A percentile compares a stretch with the other conserved stretches of the same genome.
These are phyloP conservation scores for Anthracocystis setariae DNA, from an alignment of 1,284 basidiomycete genomes.

Conservation along the genomic window DNA sequence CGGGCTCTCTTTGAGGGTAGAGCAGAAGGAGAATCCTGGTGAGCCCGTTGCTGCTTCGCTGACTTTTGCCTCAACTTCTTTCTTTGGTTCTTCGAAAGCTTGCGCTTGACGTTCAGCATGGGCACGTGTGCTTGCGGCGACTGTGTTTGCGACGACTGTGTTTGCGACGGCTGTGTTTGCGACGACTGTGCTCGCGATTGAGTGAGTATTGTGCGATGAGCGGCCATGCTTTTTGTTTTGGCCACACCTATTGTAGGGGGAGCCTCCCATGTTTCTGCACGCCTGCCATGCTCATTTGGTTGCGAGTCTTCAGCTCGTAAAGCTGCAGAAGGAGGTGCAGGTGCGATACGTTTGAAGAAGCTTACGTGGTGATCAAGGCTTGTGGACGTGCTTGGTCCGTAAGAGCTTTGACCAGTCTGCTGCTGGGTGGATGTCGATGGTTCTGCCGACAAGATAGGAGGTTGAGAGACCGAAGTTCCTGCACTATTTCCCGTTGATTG, in stretches of 20 bases:
- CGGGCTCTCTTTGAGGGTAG: conserved; percentile 11
- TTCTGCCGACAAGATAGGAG: no score
- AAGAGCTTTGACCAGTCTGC: conserved; percentile 8
- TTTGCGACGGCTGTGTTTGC: background rate
- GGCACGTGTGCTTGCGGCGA: no score
- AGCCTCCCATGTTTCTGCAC: conserved; percentile 39
- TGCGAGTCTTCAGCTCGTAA: conserved; percentile 40
- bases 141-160: background rate
- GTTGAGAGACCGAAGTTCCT: background rate
- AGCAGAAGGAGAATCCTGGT: background rate
- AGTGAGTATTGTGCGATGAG: background rate
- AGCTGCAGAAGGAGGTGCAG: conserved; percentile 31
- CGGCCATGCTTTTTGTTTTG: background rate
- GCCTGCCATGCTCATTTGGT: conserved; percentile 31
- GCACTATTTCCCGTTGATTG: background rate
- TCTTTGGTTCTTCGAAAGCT: conserved; percentile 6
- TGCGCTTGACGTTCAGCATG: no score
- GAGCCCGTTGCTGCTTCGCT: conserved; percentile 5
- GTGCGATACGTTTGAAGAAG: conserved; percentile 10
- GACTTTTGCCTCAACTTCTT: conserved; percentile 5
- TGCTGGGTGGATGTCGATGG: conserved; percentile 1
- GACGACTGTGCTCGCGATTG: background rate
- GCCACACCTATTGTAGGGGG: conserved; percentile 30
- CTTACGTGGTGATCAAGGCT: conserved; percentile 13
- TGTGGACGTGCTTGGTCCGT: background rate